Base-by-base conservation (phyloP, 208 protist genomes). In the Trypanosoma lewisi region DNA sequence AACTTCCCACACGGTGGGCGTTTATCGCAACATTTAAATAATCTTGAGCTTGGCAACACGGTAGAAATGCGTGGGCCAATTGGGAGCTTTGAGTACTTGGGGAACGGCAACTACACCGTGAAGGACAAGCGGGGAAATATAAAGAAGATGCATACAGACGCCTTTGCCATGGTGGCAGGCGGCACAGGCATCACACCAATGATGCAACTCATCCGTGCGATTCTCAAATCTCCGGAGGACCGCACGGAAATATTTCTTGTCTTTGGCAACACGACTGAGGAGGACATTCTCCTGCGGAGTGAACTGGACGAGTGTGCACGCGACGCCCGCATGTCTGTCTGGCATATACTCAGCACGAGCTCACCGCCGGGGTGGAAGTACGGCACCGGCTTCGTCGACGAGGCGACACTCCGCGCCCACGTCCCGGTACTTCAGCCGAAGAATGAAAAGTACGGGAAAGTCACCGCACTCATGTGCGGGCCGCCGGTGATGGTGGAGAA, bases 171-270 rank as follows among this genome's bases (percentile, higher is more conserved):
- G 54, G 61, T 93, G 12, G 83, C 83, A 4, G 89, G 89, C 31
- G 89, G 95, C 57, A 93, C 90, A 2, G 95, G 95, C 49, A 96
- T 98, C 74, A 98, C 95, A 14, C 95, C 95, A 0, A 87, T 96
- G 45, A 62, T 96, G 41, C 95, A 98, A 78, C 73, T 98, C 33
- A 93, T 97, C 25, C 74, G 77, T 28, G 90, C 90, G 33, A 94
- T 96, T 58, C 56, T 85, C 33, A 82, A 85, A 68, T 56, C 76
- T 36, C 73, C 70, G 28, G 47, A 76, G 37, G 93, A 97, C 74
- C 77, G 64, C 49, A 97, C 93, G 9, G 65, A 88, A 57, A 70
- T 97, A 16, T 86, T 66, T 48, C 82, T 98, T 21, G 67, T 98
- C 1, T 97, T 83, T 67, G 84, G 77, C 30, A 98, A 97, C 67